These are phyloP conservation scores for Pseudocercospora fuligena DNA, from an alignment of 2,329 filamentous ascomycete genomes.

Conservation along the genomic window DNA sequence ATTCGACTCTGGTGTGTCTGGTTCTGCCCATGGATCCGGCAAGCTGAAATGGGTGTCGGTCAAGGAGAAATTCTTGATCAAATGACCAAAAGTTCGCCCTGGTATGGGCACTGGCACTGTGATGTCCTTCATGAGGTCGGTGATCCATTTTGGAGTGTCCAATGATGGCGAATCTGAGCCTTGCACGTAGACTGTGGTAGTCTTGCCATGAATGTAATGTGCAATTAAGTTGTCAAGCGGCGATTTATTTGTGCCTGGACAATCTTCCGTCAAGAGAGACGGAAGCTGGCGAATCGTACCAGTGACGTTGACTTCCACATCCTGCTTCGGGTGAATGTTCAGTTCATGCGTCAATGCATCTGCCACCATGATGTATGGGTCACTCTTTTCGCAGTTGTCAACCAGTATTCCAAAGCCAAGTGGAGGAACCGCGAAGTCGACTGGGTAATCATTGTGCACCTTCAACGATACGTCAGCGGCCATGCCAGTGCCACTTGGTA, in stretches of 20 bases:
- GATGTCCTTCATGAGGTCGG: conserved; percentile 77
- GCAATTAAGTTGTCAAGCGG: conserved; percentile 82
- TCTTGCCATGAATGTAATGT: conserved; percentile 78
- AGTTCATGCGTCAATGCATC: conserved; percentile 72
- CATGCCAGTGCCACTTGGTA: conserved; percentile 67
- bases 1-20: conserved; percentile 71
- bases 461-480: conserved; percentile 77
- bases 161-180: conserved; percentile 70
- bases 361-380: conserved; percentile 78
- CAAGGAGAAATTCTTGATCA: conserved; percentile 87
- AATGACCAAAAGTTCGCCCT: conserved; percentile 76
- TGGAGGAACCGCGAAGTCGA: conserved; percentile 76
- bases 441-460: conserved; percentile 75
- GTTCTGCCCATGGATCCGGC: conserved; percentile 78
- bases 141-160: conserved; percentile 80
- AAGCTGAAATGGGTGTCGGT: conserved; percentile 84
- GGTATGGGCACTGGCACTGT: conserved; percentile 85
- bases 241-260: conserved; percentile 77
- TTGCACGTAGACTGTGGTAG: conserved; percentile 80
- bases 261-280: conserved; percentile 70
- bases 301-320: conserved; percentile 71
- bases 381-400: conserved; percentile 73
- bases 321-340: conserved; percentile 68
- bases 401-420: conserved; percentile 86
- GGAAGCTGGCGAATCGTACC: conserved; percentile 77